These are phyloP conservation scores for Lupinus albus DNA, from an alignment of 306 rosid genomes.

Conservation along the genomic window DNA sequence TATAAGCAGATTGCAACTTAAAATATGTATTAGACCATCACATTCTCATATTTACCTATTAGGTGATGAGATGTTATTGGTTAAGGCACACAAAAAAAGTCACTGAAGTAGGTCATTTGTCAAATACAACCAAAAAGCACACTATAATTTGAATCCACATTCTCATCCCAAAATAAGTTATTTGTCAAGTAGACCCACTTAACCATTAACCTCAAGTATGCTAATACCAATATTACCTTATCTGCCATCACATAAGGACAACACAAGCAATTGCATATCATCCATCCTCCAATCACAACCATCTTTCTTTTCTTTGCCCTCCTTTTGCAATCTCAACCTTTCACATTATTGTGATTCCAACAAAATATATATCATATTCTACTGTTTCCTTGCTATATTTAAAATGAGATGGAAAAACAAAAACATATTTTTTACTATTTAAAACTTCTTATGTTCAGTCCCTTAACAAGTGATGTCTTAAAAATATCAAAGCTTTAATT, in stretches of 20 bases:
- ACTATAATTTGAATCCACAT: no score
- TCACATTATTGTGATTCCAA: neutral
- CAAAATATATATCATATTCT: neutral
- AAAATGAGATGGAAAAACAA: neutral
- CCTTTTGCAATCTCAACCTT: conserved; percentile 10
- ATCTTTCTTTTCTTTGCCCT: conserved; percentile 16
- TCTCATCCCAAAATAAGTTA: no score
- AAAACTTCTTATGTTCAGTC: no score
- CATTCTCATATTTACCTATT: no score
- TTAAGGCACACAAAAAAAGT: no score
- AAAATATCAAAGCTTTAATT: conserved; percentile 15
- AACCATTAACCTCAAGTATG: conserved; percentile 28
- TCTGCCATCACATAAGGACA: conserved; percentile 21
- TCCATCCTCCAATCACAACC: conserved; percentile 23
- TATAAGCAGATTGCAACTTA: no score
- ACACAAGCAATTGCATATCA: conserved; percentile 34
- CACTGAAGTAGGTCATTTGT: no score
- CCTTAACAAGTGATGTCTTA: neutral
- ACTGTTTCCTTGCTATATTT: conserved; percentile 21
- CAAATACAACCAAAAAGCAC: no score
- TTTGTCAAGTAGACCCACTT: neutral
- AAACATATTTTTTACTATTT: no score
- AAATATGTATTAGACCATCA: no score
- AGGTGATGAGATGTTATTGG: no score
- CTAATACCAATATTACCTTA: conserved; percentile 24